Conservation (phyloP, 768 basidiomycete species). For the Auricularia heimuer region DNA sequence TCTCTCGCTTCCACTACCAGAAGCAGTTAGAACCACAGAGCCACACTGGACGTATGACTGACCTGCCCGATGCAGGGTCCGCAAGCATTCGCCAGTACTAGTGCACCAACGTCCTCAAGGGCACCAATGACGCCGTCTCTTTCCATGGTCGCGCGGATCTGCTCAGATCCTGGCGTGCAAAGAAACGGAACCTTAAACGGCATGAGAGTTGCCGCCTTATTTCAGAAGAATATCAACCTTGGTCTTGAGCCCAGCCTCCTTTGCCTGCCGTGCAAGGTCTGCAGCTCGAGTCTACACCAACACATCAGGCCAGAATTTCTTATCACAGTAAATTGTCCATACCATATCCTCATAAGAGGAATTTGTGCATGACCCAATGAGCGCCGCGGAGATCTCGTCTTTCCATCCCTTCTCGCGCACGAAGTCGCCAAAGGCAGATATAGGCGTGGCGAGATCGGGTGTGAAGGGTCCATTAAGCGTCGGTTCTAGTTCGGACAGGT, state of each 20-base stretch:
- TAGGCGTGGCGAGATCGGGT: constrained; percentile 88
- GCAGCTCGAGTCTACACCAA: constrained; percentile 72
- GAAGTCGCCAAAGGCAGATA: constrained; percentile 78
- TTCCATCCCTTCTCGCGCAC: constrained; percentile 86
- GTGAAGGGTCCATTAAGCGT: constrained; percentile 97
- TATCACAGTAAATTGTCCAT: constrained; percentile 8
- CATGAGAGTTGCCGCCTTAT: no score
- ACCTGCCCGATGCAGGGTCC: constrained; percentile 98
- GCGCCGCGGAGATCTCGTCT: constrained; percentile 78
- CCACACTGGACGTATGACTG: constrained; percentile 10
- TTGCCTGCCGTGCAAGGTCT: constrained; percentile 83
- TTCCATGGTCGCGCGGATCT: constrained; percentile 96
- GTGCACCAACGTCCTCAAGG: constrained; percentile 83
- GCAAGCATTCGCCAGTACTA: constrained; percentile 94
- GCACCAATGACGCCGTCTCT: constrained; percentile 77
- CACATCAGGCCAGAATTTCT: constrained; percentile 3
- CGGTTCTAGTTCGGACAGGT: constrained; percentile 81
- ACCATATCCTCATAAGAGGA: constrained; percentile 97
- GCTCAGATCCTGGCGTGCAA: constrained; percentile 87
- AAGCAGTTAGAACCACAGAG: constrained; percentile 4
- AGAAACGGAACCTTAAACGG: constrained; percentile 53
- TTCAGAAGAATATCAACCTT: constrained; percentile 24
- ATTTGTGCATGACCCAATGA: constrained; percentile 99
- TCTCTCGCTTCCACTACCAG: constrained; percentile 81
- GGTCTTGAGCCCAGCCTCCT: constrained; percentile 65